Evolutionary conservation across 139 green algal genomes (phyloP).

Genomic region (Volvox reticuliferus): DNA sequence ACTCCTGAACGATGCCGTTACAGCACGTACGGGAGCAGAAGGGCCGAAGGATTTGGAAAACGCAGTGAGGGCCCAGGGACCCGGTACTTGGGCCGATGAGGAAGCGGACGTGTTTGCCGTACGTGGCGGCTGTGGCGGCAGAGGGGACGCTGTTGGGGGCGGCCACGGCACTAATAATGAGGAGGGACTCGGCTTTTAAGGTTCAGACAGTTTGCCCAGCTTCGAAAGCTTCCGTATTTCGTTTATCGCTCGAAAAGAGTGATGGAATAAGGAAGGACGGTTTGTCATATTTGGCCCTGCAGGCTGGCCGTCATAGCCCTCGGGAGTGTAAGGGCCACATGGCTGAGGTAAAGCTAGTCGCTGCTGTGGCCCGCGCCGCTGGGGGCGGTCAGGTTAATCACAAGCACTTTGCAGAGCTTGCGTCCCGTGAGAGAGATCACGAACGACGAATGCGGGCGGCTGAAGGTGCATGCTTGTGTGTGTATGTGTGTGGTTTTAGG

Average conservation of each 20-base stretch:
- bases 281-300: not conserved
- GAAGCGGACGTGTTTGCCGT: conserved; percentile 36
- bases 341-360: not conserved
- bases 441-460: not conserved
- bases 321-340: not conserved
- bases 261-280: too few species aligned
- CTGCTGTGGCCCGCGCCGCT: not conserved
- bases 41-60: not conserved
- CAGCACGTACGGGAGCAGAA: conserved; percentile 1
- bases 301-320: conserved; percentile 9
- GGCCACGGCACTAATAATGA: not conserved
- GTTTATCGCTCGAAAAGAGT: too few species aligned
- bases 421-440: not conserved
- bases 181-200: not conserved
- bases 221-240: too few species aligned
- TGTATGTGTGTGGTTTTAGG: not conserved
- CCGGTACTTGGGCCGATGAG: conserved; percentile 1
- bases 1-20: not conserved
- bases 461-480: not conserved
- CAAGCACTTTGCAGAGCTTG: conserved; percentile 14
- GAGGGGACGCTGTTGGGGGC: not conserved
- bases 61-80: not conserved
- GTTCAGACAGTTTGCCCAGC: too few species aligned
- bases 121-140: not conserved
- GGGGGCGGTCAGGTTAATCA: conserved; percentile 27